Evolutionary conservation across 805 yeast genomes (phyloP).

Genomic region (Metschnikowia dekortorum): DNA sequence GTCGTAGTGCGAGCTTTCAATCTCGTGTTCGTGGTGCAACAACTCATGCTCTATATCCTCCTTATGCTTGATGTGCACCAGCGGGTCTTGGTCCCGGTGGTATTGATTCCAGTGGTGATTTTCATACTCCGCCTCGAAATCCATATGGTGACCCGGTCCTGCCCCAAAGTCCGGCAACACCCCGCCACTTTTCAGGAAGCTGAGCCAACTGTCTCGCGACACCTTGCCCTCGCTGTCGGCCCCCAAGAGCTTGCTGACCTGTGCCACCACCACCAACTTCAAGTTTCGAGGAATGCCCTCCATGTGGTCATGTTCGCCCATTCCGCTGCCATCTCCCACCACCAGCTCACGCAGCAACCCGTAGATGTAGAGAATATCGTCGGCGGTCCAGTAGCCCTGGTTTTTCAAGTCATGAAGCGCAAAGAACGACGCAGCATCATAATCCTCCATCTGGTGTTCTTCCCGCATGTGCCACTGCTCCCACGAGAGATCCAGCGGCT

Average conservation of each 20-base stretch:
- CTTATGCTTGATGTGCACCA: constrained; percentile 71
- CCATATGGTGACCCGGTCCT: constrained; percentile 93
- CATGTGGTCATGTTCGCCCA: constrained; percentile 68
- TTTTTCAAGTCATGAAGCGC: constrained; percentile 67
- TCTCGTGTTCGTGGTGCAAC: constrained; percentile 80
- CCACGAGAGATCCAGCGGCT: constrained; percentile 52
- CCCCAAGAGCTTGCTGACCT: constrained; percentile 61
- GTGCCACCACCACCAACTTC: constrained; percentile 49
- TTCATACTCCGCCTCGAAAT: constrained; percentile 90
- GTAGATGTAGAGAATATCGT: constrained; percentile 74
- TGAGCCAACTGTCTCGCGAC: constrained; percentile 64
- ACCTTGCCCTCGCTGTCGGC: constrained; percentile 61
- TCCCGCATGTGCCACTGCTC: constrained; percentile 86
- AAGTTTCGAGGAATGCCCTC: constrained; percentile 48
- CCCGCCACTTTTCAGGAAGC: constrained; percentile 57
- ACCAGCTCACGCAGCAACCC: constrained; percentile 70
- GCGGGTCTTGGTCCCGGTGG: constrained; percentile 77
- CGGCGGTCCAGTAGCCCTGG: constrained; percentile 50
- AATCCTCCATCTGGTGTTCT: constrained; percentile 76
- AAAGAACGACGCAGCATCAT: constrained; percentile 74
- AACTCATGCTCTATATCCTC: constrained; percentile 89
- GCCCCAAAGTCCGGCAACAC: constrained; percentile 87
- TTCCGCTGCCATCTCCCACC: constrained; percentile 86
- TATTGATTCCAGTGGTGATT: constrained; percentile 89
- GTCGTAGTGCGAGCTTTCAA: constrained; percentile 49